A percentile compares a stretch with the other conserved stretches of the same genome.
phyloP scores from a whole-genome alignment of 2,329 filamentous ascomycete species.

The Lasiodiplodia theobromae region DNA sequence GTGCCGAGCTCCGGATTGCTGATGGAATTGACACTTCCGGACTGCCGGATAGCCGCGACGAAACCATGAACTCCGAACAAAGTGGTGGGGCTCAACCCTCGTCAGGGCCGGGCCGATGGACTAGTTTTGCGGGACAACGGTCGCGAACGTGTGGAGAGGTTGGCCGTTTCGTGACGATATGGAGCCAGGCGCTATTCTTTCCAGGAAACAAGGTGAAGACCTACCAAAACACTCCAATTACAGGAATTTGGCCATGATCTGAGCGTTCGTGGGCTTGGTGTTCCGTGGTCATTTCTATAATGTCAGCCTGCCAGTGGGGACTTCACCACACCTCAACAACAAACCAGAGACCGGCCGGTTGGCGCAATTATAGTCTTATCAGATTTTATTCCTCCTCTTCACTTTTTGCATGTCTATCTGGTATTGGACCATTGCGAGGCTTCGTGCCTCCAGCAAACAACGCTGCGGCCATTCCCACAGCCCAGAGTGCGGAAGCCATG shows the following conservation, averaged over 20 bases:
- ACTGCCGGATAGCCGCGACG: not conserved
- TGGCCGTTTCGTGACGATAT: not conserved
- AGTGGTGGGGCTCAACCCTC: not conserved
- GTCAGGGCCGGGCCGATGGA: not conserved
- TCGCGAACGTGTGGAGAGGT: not conserved
- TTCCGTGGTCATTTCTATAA: not conserved
- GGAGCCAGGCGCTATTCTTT: not conserved
- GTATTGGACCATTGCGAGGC: constrained; percentile 40
- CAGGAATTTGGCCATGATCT: not conserved
- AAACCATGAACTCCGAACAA: not conserved
- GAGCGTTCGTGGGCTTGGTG: not conserved
- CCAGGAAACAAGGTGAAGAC: too few relatives aligned
- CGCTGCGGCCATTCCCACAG: constrained; percentile 51
- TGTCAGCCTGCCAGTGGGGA: too few relatives aligned
- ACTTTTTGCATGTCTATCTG: not conserved
- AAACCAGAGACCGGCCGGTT: constrained; percentile 20
- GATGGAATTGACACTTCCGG: not conserved
- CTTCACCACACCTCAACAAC: too few relatives aligned
- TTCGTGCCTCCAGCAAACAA: constrained; percentile 50
- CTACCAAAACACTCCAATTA: too few relatives aligned
- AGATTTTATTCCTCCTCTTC: not conserved
- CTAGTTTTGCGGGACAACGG: not conserved
- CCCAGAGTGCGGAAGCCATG: constrained; percentile 40
- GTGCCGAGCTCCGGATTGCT: not conserved
- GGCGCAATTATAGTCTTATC: constrained; percentile 13